A percentile compares a stretch with the other conserved stretches of the same genome.
phyloP scores from a whole-genome alignment of 1,284 basidiomycete species.

The Thecaphora thlaspeos region DNA sequence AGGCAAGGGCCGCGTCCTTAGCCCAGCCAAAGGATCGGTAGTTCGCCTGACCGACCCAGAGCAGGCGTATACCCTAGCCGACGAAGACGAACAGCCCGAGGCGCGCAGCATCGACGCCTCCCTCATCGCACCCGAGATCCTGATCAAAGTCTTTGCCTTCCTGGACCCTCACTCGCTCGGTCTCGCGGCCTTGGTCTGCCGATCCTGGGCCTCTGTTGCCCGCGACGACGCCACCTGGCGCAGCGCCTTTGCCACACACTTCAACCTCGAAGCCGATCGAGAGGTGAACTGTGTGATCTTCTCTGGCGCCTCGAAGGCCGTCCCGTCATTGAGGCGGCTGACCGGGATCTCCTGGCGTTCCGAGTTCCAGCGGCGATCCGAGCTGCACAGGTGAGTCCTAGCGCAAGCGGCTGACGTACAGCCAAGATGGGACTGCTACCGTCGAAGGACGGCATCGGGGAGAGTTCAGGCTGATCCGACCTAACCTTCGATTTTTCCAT shows the following conservation, averaged over 20 bases:
- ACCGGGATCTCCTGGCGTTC: conserved; percentile 56
- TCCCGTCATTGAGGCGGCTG: conserved; percentile 63
- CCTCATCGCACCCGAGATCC: conserved; percentile 66
- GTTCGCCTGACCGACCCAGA: conserved; percentile 21
- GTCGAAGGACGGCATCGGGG: too few species aligned
- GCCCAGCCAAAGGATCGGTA: conserved; percentile 5
- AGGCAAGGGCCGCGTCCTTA: neutral
- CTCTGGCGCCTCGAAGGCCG: conserved; percentile 62
- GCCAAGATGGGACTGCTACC: too few species aligned
- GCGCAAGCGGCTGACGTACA: too few species aligned
- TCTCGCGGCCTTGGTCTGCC: conserved; percentile 65
- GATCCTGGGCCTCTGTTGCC: conserved; percentile 67
- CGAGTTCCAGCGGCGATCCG: conserved; percentile 45
- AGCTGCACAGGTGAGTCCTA: conserved; percentile 27
- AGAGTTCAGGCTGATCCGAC: too few species aligned
- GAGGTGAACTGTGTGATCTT: conserved; percentile 57
- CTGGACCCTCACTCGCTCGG: conserved; percentile 70
- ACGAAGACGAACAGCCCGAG: neutral
- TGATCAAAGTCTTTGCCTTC: conserved; percentile 75
- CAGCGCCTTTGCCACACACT: conserved; percentile 73
- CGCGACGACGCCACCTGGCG: conserved; percentile 79
- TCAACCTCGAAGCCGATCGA: conserved; percentile 61
- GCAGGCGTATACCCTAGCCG: neutral
- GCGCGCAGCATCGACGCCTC: conserved; percentile 40
- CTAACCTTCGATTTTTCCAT: too few species aligned